Percentiles rank a stretch among this genome's conserved stretches.
Evolutionary conservation across 768 basidiomycete species (phyloP).

Genomic region (Leccinum longicurvipes): DNA sequence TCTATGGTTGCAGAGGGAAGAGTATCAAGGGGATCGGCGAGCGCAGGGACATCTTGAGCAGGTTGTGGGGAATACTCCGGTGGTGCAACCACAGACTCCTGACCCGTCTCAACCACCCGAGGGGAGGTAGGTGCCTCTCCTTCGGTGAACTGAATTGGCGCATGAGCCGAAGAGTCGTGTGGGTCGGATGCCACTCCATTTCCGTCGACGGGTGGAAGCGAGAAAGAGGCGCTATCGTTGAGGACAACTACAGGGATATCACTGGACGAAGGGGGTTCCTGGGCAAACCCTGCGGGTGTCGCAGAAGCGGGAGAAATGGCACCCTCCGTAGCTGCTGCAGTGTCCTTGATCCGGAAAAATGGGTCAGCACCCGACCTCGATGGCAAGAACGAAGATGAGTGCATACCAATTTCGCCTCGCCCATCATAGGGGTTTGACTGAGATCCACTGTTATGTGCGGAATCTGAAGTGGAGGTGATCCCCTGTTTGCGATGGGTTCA

Average conservation of each 20-base stretch:
- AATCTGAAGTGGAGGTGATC: slow-evolving; percentile 10
- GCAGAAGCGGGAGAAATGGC: slow-evolving; percentile 4
- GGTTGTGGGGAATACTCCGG: neutral
- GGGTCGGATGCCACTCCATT: slow-evolving; percentile 6
- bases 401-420: slow-evolving; percentile 18
- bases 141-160: slow-evolving; percentile 8
- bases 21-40: neutral
- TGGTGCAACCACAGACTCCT: neutral
- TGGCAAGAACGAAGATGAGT: neutral
- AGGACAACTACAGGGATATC: slow-evolving; percentile 36
- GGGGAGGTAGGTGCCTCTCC: neutral
- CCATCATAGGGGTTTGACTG: slow-evolving; percentile 29
- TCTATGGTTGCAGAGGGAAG: neutral
- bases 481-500: slow-evolving; percentile 10
- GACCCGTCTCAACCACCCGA: neutral
- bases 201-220: slow-evolving; percentile 10
- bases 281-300: neutral
- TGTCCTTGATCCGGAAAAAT: slow-evolving; percentile 16
- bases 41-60: neutral
- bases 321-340: slow-evolving; percentile 21
- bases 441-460: slow-evolving; percentile 19
- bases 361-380: neutral
- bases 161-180: slow-evolving; percentile 20
- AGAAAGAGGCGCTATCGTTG: slow-evolving; percentile 31
- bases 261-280: slow-evolving; percentile 8